Base-by-base conservation (phyloP, 1,139 yeast genomes). In the Geotrichum reessii region DNA sequence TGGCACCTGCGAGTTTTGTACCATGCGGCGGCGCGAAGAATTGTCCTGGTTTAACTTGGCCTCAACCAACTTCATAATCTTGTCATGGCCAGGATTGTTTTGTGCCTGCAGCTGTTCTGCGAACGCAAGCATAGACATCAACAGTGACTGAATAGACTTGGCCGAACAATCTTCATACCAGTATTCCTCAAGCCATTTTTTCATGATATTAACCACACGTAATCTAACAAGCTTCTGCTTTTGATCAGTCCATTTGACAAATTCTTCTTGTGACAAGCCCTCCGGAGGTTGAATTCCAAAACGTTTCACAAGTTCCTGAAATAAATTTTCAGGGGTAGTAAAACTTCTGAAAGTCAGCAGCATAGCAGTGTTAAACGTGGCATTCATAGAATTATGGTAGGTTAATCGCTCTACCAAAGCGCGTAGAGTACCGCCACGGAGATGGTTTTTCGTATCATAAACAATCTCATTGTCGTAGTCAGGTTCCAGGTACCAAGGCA, bases 381-480 rank as follows among this genome's bases (percentile, higher is more conserved):
- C 81, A 69, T 89, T 95, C 56, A 81, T 76, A 52, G 81, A 73
- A 60, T 83, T 84, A 69, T 92, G 97, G 67, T 87, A 88, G 0
- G 97, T 89, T 62, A 93, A 77, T 70, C 88, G 91, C 56, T 93
- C 88, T 12, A 93, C 80, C 58, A 93, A 74, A 0, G 96, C 96
- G 57, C 81, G 84, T 59, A 84, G 81, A 0, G 96, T 85, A 5
- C 98, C 98, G 52, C 97, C 98, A 68, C 87, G 86, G 55, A 92
- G 80, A 55, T 79, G 78, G 2, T 93, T 95, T 62, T 84, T 84
- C 47, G 83, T 76, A 65, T 91, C 96, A 65, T 84, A 84, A 27
- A 89, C 76, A 60, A 92, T 75, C 62, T 85, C 88, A 63, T 77
- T 82, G 63, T 88, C 95, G 58, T 84, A 85, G 64, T 89, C 96